Base-by-base conservation (phyloP, 306 rosid species). In the Arachis hypogaea region DNA sequence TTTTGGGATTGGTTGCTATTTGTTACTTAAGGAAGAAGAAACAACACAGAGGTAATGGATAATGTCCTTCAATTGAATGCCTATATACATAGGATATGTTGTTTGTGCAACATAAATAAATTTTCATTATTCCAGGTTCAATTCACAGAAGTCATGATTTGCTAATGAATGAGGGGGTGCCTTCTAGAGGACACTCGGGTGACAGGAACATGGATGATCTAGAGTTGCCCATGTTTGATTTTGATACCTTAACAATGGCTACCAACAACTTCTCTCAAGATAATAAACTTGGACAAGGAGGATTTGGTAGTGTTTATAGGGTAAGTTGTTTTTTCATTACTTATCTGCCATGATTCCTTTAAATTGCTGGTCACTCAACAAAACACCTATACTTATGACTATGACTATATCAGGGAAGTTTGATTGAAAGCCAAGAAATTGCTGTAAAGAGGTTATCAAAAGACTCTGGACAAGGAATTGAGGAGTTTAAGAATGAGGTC, bases 391-490 rank as follows among this genome's bases (percentile, higher is more conserved):
- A 4, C 38, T 33, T 33, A 44, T 33, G 16, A 49, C 47, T 45
- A 1, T 58, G 61, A 56, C 52, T 59, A 12, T 10, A 63, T 68
- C 85, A 89, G 92, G 95, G 92, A 43, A 64, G 42, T 66, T 62
- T 87, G 59, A 57, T 58, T 2, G 89, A 75, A 51, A 88, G 84
- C 41, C 71, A 80, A 68, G 82, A 75, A 49, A 82, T 89, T 11
- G 92, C 95, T 1, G 95, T 89, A 33, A 89, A 89, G 76, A 87
- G 95, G 78, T 83, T 87, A 3, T 83, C 87, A 11, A 80, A 75
- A 74, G 70, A 29, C 63, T 89, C 92, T 6, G 86, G 82, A 5
- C 95, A 89, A 75, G 92, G 95, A 59, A 59, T 44, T 4, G 88
- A 80, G 60, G 95, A 89, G 63, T 89, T 89, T 72, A 87, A 75